Evolutionary conservation across 2,329 filamentous ascomycete genomes (phyloP).

Genomic region (Colletotrichum lentis): DNA sequence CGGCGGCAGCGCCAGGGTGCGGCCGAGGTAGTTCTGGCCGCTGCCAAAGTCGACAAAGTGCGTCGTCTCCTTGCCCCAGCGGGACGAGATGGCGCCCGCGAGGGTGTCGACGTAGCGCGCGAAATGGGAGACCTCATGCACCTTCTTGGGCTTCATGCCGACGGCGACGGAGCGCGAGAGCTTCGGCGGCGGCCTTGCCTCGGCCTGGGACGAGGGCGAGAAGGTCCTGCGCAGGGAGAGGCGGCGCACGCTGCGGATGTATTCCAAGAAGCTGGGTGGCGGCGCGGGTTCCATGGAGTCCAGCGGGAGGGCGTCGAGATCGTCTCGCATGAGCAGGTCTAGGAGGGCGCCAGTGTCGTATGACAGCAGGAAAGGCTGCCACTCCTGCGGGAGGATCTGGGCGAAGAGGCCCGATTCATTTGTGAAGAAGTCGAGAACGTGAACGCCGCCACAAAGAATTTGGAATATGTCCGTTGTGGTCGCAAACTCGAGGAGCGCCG

Average conservation of each 20-base stretch:
- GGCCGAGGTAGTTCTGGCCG: constrained; percentile 93
- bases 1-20: constrained; percentile 82
- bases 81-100: constrained; percentile 64
- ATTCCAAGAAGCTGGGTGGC: constrained; percentile 70
- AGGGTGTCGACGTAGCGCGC: constrained; percentile 79
- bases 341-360: constrained; percentile 79
- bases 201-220: constrained; percentile 44
- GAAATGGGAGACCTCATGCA: constrained; percentile 92
- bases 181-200: constrained; percentile 56
- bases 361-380: constrained; percentile 79
- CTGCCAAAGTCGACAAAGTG: constrained; percentile 97
- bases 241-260: constrained; percentile 74
- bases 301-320: constrained; percentile 59
- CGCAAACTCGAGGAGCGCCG: constrained; percentile 78
- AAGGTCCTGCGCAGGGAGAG: constrained; percentile 74
- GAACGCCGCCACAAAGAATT: constrained; percentile 93
- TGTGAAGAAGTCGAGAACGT: constrained; percentile 96
- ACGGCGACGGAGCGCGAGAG: constrained; percentile 77
- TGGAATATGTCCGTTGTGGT: constrained; percentile 79
- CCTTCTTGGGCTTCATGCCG: constrained; percentile 96
- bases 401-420: constrained; percentile 83
- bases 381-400: constrained; percentile 77
- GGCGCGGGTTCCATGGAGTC: constrained; percentile 46
- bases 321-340: constrained; percentile 81
- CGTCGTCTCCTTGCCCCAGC: constrained; percentile 70